phyloP scores from a whole-genome alignment of 106 monocot species.

The Acorus calamus region DNA sequence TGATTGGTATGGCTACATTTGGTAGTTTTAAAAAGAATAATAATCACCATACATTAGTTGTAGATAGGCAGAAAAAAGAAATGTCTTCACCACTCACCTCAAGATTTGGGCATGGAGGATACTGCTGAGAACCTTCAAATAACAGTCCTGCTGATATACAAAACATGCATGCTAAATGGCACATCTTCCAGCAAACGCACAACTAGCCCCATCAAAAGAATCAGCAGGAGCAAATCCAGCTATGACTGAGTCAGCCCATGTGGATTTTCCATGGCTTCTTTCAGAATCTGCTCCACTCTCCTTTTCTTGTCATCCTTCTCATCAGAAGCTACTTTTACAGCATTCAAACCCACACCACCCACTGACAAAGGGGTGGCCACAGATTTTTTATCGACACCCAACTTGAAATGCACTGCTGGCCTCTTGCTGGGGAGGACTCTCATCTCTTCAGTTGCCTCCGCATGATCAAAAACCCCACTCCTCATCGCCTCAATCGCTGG shows the following conservation, averaged over 20 bases:
- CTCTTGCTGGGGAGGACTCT: slow-evolving; percentile 40
- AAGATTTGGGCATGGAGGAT: slow-evolving; percentile 16
- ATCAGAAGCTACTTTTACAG: slow-evolving; percentile 34
- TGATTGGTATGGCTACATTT: no score
- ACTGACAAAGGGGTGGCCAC: slow-evolving; percentile 22
- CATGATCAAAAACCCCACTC: slow-evolving; percentile 25
- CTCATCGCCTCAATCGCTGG: slow-evolving; percentile 59
- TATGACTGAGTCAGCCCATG: slow-evolving; percentile 63
- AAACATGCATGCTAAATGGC: no score
- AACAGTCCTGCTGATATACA: slow-evolving; percentile 4
- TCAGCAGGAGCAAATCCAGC: neutral
- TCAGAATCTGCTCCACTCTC: slow-evolving; percentile 80
- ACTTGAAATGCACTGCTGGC: slow-evolving; percentile 48
- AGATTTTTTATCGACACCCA: slow-evolving; percentile 68
- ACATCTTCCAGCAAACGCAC: no score
- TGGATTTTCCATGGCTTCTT: slow-evolving; percentile 89
- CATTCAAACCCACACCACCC: slow-evolving; percentile 5
- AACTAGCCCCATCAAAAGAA: no score
- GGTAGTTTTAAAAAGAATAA: no score
- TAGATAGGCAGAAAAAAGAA: neutral
- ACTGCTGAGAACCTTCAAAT: slow-evolving; percentile 12
- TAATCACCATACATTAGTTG: no score
- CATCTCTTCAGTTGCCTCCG: neutral
- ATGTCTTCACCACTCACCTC: slow-evolving; percentile 23
- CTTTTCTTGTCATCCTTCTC: slow-evolving; percentile 90